These are phyloP conservation scores for Brassica carinata DNA, from an alignment of 345 rosid genomes.

Conservation along the genomic window DNA sequence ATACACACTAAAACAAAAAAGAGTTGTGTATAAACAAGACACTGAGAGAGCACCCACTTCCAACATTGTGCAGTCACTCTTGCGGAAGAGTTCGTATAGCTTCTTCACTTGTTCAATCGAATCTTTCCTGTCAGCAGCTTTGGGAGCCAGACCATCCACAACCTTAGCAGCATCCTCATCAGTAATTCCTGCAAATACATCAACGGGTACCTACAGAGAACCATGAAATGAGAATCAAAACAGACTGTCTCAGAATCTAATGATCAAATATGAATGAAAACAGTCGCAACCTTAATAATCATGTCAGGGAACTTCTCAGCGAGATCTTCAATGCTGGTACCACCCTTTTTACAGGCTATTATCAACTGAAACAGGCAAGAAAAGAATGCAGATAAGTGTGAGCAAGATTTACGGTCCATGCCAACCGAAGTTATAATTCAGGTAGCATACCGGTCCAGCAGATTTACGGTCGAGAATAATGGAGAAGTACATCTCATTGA, in stretches of 20 bases:
- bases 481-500: constrained; percentile 99
- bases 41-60: constrained; percentile 64
- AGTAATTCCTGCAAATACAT: constrained; percentile 91
- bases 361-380: constrained; percentile 61
- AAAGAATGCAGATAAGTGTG: neutral
- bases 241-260: constrained; percentile 5
- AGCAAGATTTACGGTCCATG: neutral
- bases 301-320: constrained; percentile 97
- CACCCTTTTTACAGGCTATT: constrained; percentile 94
- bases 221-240: constrained; percentile 12
- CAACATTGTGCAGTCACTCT: constrained; percentile 86
- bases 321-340: constrained; percentile 99
- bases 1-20: neutral
- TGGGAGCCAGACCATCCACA: constrained; percentile 92
- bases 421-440: neutral
- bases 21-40: neutral
- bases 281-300: constrained; percentile 75
- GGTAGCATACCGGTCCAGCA: constrained; percentile 92
- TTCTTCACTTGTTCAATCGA: constrained; percentile 98
- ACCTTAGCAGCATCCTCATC: constrained; percentile 97
- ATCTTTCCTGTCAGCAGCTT: constrained; percentile 74
- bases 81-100: constrained; percentile 83
- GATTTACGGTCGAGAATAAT: constrained; percentile 90
- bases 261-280: neutral
- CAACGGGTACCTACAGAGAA: constrained; percentile 78